Conservation (phyloP, 768 basidiomycete genomes). For the Mycena metata region DNA sequence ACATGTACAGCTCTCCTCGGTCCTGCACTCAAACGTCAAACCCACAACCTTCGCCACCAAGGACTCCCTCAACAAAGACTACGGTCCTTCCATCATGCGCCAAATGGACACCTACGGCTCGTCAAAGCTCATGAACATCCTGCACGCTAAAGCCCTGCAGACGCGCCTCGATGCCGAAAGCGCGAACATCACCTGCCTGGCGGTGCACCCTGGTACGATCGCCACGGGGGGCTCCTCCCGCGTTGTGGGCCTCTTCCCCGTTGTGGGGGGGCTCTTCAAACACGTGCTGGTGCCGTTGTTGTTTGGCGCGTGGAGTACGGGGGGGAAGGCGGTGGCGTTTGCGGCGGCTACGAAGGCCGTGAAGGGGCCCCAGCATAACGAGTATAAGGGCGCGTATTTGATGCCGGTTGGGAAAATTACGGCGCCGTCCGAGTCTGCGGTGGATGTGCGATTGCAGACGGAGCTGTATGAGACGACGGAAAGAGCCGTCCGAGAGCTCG, state of each 20-base stretch:
- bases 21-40: slow-evolving; percentile 23
- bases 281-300: slow-evolving; percentile 37
- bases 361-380: slow-evolving; percentile 31
- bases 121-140: slow-evolving; percentile 36
- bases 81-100: neutral
- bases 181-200: slow-evolving; percentile 43
- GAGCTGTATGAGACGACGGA: slow-evolving; percentile 47
- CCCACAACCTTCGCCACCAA: slow-evolving; percentile 33
- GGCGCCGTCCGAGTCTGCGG: slow-evolving; percentile 25
- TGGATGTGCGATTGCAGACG: slow-evolving; percentile 41
- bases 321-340: slow-evolving; percentile 43
- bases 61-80: slow-evolving; percentile 36
- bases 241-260: neutral
- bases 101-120: slow-evolving; percentile 33
- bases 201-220: slow-evolving; percentile 47
- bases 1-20: slow-evolving; percentile 36
- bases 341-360: slow-evolving; percentile 48
- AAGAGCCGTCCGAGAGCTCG: slow-evolving; percentile 9
- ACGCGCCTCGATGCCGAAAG: slow-evolving; percentile 47
- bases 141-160: slow-evolving; percentile 57
- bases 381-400: slow-evolving; percentile 48
- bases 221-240: slow-evolving; percentile 37
- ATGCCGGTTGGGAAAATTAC: slow-evolving; percentile 39
- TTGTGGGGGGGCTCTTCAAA: slow-evolving; percentile 37
- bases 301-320: slow-evolving; percentile 35